Evolutionary conservation across 805 yeast genomes (phyloP).

Genomic region (Starmerella floricola): DNA sequence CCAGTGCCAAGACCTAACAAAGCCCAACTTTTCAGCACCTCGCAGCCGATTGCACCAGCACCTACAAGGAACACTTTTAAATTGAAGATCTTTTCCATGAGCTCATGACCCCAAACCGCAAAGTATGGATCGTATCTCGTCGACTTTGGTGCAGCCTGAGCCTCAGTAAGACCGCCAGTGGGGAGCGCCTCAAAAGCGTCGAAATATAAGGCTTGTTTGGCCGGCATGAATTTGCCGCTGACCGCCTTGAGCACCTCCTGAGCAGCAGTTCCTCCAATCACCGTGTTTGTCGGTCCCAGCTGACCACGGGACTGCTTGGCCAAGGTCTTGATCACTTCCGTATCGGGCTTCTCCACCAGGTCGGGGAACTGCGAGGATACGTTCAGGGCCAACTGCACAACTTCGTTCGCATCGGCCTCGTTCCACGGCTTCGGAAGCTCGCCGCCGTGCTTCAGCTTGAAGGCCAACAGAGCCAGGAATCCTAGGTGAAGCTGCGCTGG

Average conservation of each 20-base stretch:
- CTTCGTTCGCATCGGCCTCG: conserved; percentile 58
- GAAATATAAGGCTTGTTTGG: conserved; percentile 82
- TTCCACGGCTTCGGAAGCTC: conserved; percentile 66
- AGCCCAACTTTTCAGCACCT: conserved; percentile 97
- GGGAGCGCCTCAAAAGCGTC: conserved; percentile 82
- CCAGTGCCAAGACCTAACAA: conserved; percentile 92
- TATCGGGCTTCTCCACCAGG: conserved; percentile 50
- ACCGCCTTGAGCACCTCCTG: conserved; percentile 94
- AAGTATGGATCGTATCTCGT: conserved; percentile 90
- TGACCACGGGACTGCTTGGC: conserved; percentile 86
- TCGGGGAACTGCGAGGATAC: conserved; percentile 47
- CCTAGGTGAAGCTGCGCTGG: conserved; percentile 85
- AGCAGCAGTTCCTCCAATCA: conserved; percentile 87
- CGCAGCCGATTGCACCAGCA: conserved; percentile 98
- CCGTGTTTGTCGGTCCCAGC: conserved; percentile 76
- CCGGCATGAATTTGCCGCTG: conserved; percentile 89
- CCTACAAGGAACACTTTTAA: conserved; percentile 84
- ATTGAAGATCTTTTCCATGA: conserved; percentile 62
- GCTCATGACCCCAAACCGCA: conserved; percentile 79
- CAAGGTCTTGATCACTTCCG: conserved; percentile 54
- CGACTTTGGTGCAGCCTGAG: conserved; percentile 59
- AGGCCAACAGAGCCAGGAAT: conserved; percentile 76
- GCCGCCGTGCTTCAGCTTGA: conserved; percentile 49
- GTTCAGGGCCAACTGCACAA: conserved; percentile 46
- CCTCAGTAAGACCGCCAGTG: conserved; percentile 41